Evolutionary conservation across 2,329 filamentous ascomycete species (phyloP).

Genomic region (Bipolaris oryzae): DNA sequence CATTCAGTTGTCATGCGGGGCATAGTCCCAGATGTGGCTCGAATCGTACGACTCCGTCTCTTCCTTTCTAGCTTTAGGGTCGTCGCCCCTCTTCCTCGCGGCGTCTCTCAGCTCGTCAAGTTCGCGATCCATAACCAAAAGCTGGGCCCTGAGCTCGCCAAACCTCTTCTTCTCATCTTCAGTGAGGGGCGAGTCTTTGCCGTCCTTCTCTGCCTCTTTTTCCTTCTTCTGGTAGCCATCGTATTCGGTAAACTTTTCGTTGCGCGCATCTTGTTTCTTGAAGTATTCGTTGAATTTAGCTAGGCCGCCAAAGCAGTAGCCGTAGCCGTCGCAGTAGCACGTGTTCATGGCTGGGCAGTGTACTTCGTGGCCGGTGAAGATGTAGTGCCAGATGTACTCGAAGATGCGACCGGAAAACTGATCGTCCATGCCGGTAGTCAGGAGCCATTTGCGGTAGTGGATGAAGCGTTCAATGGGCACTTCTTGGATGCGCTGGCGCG

Average conservation of each 20-base stretch:
- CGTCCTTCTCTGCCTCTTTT: constrained; percentile 41
- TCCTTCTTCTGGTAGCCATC: constrained; percentile 48
- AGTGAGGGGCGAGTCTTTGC: constrained; percentile 27
- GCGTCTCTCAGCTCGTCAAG: constrained; percentile 38
- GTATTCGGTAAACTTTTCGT: constrained; percentile 51
- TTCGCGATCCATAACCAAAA: constrained; percentile 35
- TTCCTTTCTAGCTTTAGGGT: constrained; percentile 36
- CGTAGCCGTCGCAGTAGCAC: constrained; percentile 69
- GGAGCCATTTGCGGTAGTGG: constrained; percentile 61
- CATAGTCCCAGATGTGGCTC: constrained; percentile 46
- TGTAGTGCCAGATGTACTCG: constrained; percentile 51
- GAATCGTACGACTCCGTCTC: constrained; percentile 46
- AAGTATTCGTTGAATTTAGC: constrained; percentile 58
- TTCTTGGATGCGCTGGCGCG: constrained; percentile 55
- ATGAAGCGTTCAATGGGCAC: constrained; percentile 59
- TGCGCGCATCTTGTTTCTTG: constrained; percentile 52
- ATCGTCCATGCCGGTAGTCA: constrained; percentile 46
- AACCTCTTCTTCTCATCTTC: constrained; percentile 30
- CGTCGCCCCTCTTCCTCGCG: constrained; percentile 44
- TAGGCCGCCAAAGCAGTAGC: constrained; percentile 64
- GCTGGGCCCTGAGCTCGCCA: constrained; percentile 25
- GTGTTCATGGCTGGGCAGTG: constrained; percentile 49
- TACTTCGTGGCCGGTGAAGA: constrained; percentile 48
- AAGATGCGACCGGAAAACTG: constrained; percentile 48
- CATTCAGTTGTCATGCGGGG: constrained; percentile 29